Evolutionary conservation across 2,329 filamentous ascomycete genomes (phyloP), one percentile per base, ranked within the genome.

Genomic region (Pyrenophora graminea): DNA sequence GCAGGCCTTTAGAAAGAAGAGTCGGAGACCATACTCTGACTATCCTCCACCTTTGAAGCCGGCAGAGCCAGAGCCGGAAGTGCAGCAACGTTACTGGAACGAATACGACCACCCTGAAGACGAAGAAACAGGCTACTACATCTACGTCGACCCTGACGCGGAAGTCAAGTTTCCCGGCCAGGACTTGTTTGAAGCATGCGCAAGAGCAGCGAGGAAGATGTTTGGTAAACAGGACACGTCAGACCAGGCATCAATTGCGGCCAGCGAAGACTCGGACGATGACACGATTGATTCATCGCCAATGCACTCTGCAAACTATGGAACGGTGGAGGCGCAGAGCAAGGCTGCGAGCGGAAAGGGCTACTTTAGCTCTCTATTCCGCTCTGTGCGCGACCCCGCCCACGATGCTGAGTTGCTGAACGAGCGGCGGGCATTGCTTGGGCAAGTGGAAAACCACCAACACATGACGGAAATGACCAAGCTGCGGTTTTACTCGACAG

Each of bases 71-170:
- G 63, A 63, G 31, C 54, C 58, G 1, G 56, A 61, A 30, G 41
- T 54, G 25, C 53, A 53, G 30, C 63, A 74, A 61, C 53, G 70
- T 43, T 94, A 93, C 68, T 95, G 90, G 90, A 93, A 90, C 71
- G 90, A 95, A 70, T 94, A 93, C 70, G 90, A 95, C 60, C 77
- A 92, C 67, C 89, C 88, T 7, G 91, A 90, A 68, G 76, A 74
- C 9, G 84, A 81, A 2, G 75, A 80, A 12, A 80, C 85, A 17
- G 81, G 83, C 31, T 82, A 81, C 25, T 94, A 91, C 70, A 86
- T 94, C 59, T 91, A 90, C 63, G 78, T 93, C 52, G 82, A 92
- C 66, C 89, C 89, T 0, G 81, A 90, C 59, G 82, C 82, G 1
- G 77, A 80, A 8, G 66, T 74, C 15, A 76, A 75, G 30, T 88